These are phyloP conservation scores for Peronosclerospora sorghi DNA, from an alignment of 352 stramenopile species.

Conservation along the genomic window DNA sequence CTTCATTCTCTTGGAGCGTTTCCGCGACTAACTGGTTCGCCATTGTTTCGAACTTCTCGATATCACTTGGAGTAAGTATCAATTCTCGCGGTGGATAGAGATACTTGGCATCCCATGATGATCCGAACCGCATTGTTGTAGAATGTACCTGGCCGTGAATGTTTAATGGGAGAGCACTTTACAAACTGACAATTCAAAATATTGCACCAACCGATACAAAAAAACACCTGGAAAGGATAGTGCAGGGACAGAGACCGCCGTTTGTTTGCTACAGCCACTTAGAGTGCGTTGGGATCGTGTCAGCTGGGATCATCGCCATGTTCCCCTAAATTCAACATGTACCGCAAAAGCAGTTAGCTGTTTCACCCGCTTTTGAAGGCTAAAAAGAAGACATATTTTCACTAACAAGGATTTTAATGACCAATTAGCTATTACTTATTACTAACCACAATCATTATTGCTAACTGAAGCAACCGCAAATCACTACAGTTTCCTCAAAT, in stretches of 20 bases:
- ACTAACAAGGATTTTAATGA: too few relatives aligned
- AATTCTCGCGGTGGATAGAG: slow-evolving; percentile 20
- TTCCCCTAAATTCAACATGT: too few relatives aligned
- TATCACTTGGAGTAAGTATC: slow-evolving; percentile 12
- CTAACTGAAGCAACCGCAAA: too few relatives aligned
- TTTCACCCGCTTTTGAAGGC: too few relatives aligned
- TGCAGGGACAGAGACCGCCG: slow-evolving; percentile 6
- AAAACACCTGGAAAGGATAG: not conserved
- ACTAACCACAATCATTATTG: too few relatives aligned
- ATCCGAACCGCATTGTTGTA: slow-evolving; percentile 14
- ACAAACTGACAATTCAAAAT: slow-evolving; percentile 8
- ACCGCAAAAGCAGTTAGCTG: too few relatives aligned
- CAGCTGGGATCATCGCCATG: too few relatives aligned
- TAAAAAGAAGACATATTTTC: too few relatives aligned
- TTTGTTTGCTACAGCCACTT: too few relatives aligned
- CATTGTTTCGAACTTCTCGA: slow-evolving; percentile 14
- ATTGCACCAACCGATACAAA: not conserved
- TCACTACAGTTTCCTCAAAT: too few relatives aligned
- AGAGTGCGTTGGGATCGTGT: too few relatives aligned
- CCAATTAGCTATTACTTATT: too few relatives aligned
- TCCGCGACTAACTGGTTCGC: slow-evolving; percentile 23
- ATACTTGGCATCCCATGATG: slow-evolving; percentile 25
- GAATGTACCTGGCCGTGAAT: not conserved
- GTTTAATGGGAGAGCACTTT: slow-evolving; percentile 7
- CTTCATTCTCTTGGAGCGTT: slow-evolving; percentile 20